phyloP scores from a whole-genome alignment of 805 yeast species.

The Barnettozyma wickerhamii region DNA sequence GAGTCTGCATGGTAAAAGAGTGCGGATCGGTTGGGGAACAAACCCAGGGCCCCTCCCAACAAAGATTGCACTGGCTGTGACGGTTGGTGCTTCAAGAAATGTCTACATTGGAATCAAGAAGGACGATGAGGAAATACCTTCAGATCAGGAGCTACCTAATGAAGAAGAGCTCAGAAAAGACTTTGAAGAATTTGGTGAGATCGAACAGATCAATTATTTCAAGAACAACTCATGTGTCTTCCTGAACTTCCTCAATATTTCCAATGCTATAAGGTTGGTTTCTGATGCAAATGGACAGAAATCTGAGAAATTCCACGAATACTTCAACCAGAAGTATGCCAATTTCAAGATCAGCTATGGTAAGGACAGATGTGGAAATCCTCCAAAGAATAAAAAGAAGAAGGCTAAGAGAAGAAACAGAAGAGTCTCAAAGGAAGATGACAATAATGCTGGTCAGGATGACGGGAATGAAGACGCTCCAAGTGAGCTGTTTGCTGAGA shows the following conservation, averaged over 20 bases:
- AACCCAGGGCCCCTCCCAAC: constrained; percentile 60
- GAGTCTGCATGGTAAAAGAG: constrained; percentile 53
- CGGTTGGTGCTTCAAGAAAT: constrained; percentile 74
- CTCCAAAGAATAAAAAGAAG: constrained; percentile 45
- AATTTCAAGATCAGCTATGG: constrained; percentile 63
- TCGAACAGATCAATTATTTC: constrained; percentile 73
- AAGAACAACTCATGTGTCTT: constrained; percentile 72
- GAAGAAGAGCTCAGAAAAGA: constrained; percentile 53
- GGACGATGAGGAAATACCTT: constrained; percentile 27
- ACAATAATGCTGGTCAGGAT: background rate
- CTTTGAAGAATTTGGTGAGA: constrained; percentile 59
- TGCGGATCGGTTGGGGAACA: constrained; percentile 68
- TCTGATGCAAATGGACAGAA: constrained; percentile 46
- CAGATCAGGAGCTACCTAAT: constrained; percentile 35
- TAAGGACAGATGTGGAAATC: constrained; percentile 79
- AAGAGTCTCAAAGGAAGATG: constrained; percentile 1
- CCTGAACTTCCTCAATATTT: constrained; percentile 61
- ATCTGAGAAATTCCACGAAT: constrained; percentile 32
- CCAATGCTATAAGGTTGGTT: constrained; percentile 60
- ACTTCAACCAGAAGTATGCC: constrained; percentile 43
- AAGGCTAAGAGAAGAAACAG: constrained; percentile 24
- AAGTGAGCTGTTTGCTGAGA: constrained; percentile 19
- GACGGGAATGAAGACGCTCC: constrained; percentile 20
- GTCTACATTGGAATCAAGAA: constrained; percentile 62
- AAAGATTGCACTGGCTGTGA: constrained; percentile 55